Evolutionary conservation across 2,329 filamentous ascomycete genomes (phyloP).

Genomic region (Fusarium sp.): DNA sequence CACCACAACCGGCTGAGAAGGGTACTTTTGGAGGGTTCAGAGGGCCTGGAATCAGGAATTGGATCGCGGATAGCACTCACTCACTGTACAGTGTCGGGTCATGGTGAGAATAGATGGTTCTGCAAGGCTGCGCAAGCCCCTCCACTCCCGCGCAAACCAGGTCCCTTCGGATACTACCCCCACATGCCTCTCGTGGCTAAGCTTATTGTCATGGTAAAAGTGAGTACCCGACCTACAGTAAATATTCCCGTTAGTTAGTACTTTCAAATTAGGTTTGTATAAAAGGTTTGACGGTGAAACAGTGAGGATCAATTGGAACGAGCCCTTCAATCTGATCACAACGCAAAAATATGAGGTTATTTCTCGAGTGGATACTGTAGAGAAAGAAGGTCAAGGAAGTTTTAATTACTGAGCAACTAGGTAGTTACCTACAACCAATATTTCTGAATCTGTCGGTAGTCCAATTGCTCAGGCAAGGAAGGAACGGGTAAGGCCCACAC

Average conservation of each 20-base stretch:
- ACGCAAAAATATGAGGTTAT: conserved; percentile 1
- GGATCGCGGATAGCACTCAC: not conserved
- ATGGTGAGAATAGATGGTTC: conserved; percentile 11
- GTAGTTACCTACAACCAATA: conserved; percentile 8
- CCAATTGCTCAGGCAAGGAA: conserved; percentile 22
- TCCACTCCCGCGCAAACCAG: conserved; percentile 40
- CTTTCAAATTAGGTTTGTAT: not conserved
- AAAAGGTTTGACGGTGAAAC: not conserved
- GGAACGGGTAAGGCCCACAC: conserved; percentile 30
- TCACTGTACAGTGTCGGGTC: conserved; percentile 16
- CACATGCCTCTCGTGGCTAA: conserved; percentile 33
- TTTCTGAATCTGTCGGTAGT: conserved; percentile 21
- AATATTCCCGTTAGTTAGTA: not conserved
- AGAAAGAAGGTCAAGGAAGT: conserved; percentile 1
- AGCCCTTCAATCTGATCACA: not conserved
- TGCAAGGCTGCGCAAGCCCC: conserved; percentile 39
- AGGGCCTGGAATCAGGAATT: conserved; percentile 17
- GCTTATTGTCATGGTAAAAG: conserved; percentile 21
- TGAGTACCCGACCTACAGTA: not conserved
- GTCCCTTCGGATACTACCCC: conserved; percentile 32
- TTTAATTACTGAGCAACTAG: conserved; percentile 16
- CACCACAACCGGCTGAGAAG: conserved; percentile 22
- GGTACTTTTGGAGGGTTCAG: conserved; percentile 28
- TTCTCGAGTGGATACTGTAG: conserved; percentile 6
- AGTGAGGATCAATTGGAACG: not conserved